Conservation (phyloP, 2,329 filamentous ascomycete genomes). For the Fusarium dlaminii region DNA sequence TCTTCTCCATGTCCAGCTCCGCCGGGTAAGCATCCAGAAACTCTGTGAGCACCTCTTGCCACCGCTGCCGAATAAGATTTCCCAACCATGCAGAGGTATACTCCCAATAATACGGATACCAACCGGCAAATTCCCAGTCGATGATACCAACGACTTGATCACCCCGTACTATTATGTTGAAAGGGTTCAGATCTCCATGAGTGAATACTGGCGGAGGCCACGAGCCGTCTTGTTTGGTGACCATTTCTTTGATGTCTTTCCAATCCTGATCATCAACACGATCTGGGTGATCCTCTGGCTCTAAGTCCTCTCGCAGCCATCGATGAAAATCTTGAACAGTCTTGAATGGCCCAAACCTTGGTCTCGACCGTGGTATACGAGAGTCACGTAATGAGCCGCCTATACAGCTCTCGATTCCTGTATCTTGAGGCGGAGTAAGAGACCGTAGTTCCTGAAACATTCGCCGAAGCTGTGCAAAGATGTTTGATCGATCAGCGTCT, state of each 20-base stretch:
- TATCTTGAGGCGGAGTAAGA: background rate
- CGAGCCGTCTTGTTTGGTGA: fast-evolving
- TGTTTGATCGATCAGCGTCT: background rate
- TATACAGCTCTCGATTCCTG: slow-evolving; percentile 36
- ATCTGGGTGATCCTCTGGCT: slow-evolving; percentile 31
- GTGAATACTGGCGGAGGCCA: background rate
- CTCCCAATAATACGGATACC: background rate
- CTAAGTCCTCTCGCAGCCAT: slow-evolving; percentile 44
- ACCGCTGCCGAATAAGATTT: background rate
- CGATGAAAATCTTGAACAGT: slow-evolving; percentile 46
- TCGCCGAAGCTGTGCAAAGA: slow-evolving; percentile 35
- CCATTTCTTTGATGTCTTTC: slow-evolving; percentile 47
- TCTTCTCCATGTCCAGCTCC: slow-evolving; percentile 10
- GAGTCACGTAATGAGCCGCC: slow-evolving; percentile 43
- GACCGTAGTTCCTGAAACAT: slow-evolving; percentile 39
- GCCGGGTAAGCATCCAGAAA: background rate
- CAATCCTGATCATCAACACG: slow-evolving; percentile 35
- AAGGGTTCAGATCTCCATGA: background rate
- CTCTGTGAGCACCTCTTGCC: background rate
- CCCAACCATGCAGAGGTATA: background rate
- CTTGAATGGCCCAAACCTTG: slow-evolving; percentile 46
- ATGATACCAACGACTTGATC: background rate
- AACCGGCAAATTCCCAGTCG: background rate
- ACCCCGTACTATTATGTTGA: background rate
- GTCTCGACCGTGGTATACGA: slow-evolving; percentile 32